Percentiles rank a stretch among this genome's conserved stretches.
phyloP scores from a whole-genome alignment of 768 basidiomycete genomes.

The Russula griseocarnosa region DNA sequence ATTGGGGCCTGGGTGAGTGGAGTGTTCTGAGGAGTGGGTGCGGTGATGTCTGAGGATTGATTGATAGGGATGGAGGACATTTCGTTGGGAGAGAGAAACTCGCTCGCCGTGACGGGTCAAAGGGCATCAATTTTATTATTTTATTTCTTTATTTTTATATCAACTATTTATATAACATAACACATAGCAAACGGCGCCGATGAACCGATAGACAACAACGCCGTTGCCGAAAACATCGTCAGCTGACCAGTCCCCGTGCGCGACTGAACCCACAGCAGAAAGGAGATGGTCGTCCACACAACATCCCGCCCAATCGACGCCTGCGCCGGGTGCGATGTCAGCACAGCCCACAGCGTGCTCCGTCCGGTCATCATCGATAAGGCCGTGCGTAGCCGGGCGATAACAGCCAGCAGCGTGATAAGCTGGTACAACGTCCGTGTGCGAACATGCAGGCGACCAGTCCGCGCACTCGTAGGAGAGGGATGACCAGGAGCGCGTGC shows the following conservation, averaged over 20 bases:
- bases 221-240: not conserved
- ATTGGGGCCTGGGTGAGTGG: slow-evolving; percentile 81
- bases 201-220: not conserved
- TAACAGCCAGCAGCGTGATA: slow-evolving; percentile 31
- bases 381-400: slow-evolving; percentile 31
- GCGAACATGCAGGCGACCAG: slow-evolving; percentile 29
- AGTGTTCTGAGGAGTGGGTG: slow-evolving; percentile 95
- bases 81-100: slow-evolving; percentile 13
- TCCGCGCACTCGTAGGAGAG: slow-evolving; percentile 26
- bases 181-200: not conserved
- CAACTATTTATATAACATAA: not conserved
- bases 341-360: slow-evolving; percentile 36
- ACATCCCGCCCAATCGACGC: slow-evolving; percentile 64
- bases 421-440: slow-evolving; percentile 37
- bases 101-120: not conserved
- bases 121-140: not conserved
- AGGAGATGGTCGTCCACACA: slow-evolving; percentile 37
- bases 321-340: slow-evolving; percentile 56
- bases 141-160: slow-evolving; percentile 1
- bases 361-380: slow-evolving; percentile 31
- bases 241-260: slow-evolving; percentile 36
- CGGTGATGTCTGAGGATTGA: slow-evolving; percentile 53
- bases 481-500: slow-evolving; percentile 46
- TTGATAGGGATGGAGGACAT: slow-evolving; percentile 74
- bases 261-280: no score